Conservation (phyloP, 495 filamentous ascomycete genomes). For the Penicillium subrubescens region DNA sequence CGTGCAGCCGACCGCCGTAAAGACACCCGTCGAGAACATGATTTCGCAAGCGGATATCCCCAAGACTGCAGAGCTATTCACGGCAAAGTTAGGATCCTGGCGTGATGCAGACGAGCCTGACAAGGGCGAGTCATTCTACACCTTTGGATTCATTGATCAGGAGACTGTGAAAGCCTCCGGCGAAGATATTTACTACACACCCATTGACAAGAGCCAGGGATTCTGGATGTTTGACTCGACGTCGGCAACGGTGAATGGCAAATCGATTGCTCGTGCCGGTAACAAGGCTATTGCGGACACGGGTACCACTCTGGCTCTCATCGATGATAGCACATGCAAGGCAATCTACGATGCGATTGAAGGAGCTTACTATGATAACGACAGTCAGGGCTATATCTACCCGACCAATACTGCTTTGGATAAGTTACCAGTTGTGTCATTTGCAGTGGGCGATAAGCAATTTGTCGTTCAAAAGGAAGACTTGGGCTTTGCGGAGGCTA, state of each 20-base stretch:
- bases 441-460: slow-evolving; percentile 67
- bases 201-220: slow-evolving; percentile 68
- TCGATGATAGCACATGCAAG: slow-evolving; percentile 66
- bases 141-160: slow-evolving; percentile 77
- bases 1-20: slow-evolving; percentile 57
- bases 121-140: slow-evolving; percentile 71
- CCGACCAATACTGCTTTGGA: slow-evolving; percentile 57
- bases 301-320: slow-evolving; percentile 71
- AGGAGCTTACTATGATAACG: slow-evolving; percentile 63
- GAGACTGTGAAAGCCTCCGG: slow-evolving; percentile 58
- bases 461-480: slow-evolving; percentile 75
- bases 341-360: slow-evolving; percentile 71
- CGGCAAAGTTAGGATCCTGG: slow-evolving; percentile 68
- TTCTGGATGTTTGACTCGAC: slow-evolving; percentile 73
- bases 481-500: slow-evolving; percentile 64
- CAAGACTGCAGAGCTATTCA: slow-evolving; percentile 67
- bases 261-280: slow-evolving; percentile 53
- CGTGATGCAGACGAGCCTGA: slow-evolving; percentile 56
- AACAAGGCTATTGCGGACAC: slow-evolving; percentile 84
- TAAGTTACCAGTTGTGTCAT: slow-evolving; percentile 65
- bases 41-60: slow-evolving; percentile 67
- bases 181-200: slow-evolving; percentile 61
- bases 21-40: slow-evolving; percentile 79
- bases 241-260: slow-evolving; percentile 62
- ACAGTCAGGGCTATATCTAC: slow-evolving; percentile 70